Base-by-base conservation (phyloP, 169 alveolate genomes). In the Plasmodium inui region DNA sequence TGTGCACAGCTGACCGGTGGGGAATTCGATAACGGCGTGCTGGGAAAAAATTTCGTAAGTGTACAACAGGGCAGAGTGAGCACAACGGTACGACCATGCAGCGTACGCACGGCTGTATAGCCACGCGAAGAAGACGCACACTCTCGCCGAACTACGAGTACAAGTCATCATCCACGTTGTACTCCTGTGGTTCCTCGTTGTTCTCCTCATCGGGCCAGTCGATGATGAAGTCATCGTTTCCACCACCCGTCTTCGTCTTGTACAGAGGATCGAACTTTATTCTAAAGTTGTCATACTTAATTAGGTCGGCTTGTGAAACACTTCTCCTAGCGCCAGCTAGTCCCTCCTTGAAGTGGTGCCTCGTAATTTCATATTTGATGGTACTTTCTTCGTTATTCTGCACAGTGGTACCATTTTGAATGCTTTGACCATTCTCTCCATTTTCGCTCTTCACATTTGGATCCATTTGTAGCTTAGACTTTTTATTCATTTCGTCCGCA, bases 291-390 rank as follows among this genome's bases (percentile, higher is more conserved):
- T 99, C 99, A 95, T 98, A 96, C 92, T 97, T 98, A 57, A 98
- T 97, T 90, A 98, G 93, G 83, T 98, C 99, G 34, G 98, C 95
- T 70, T 96, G 97, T 34, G 99, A 97, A 50, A 99, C 99, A 26
- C 99, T 98, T 84, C 99, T 98, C 92, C 99, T 98, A 9, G 99
- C 99, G 39, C 98, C 98, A 32, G 99, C 99, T 28, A 99, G 97
- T 37, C 99, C 99, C 96, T 99, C 99, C 92, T 99, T 99, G 97
- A 99, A 99, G 94, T 99, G 99, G 93, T 98, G 98, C 84, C 99
- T 97, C 28, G 99, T 98, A 74, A 99, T 97, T 83, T 97, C 99
- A 76, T 99, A 99, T 34, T 98, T 99, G 46, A 99, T 98, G 86
- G 97, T 99, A 57, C 97, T 98, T 57, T 92, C 95, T 30, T 96